Evolutionary conservation across 768 basidiomycete genomes (phyloP), one percentile per base, ranked within the genome.

Genomic region (Suillus americanus): DNA sequence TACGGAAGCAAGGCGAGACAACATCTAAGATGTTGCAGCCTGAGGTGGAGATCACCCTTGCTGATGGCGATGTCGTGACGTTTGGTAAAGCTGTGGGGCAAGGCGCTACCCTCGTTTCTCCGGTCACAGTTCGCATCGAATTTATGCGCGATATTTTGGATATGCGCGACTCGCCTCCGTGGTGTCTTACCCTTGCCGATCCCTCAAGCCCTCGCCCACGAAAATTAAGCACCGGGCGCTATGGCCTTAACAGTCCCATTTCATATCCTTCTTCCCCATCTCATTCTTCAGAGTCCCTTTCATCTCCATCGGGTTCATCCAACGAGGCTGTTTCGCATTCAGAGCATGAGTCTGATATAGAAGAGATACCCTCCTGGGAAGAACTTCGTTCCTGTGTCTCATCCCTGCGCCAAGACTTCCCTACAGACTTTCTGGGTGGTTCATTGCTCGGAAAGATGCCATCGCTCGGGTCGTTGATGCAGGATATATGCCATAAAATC

Each of bases 21-120:
- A 68, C 79, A 12, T 79, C 86, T 1, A 85, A 72, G 70, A 79
- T 72, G 65, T 77, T 93, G 25, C 76, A 78, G 53, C 79, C 88
- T 16, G 86, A 89, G 68, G 79, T 81, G 8, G 83, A 88, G 35
- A 83, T 81, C 38, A 71, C 80, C 45, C 85, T 94, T 55, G 71
- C 79, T 48, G 86, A 91, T 70, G 90, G 89, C 65, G 91, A 92
- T 71, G 74, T 85, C 38, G 69, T 94, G 64, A 92, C 90, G 2
- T 91, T 94, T 70, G 91, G 91, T 68, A 93, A 92, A 77, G 78
- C 82, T 6, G 91, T 94, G 1, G 88, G 86, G 43, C 83, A 84
- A 65, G 84, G 85, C 56, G 81, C 83, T 28, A 84, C 84, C 61
- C 75, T 82, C 33, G 91, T 92, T 37, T 79, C 80, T 3, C 91